Evolutionary conservation across 1,139 yeast genomes (phyloP), one percentile per base, ranked within the genome.

Genomic region (Trichomonascaceae sp.): DNA sequence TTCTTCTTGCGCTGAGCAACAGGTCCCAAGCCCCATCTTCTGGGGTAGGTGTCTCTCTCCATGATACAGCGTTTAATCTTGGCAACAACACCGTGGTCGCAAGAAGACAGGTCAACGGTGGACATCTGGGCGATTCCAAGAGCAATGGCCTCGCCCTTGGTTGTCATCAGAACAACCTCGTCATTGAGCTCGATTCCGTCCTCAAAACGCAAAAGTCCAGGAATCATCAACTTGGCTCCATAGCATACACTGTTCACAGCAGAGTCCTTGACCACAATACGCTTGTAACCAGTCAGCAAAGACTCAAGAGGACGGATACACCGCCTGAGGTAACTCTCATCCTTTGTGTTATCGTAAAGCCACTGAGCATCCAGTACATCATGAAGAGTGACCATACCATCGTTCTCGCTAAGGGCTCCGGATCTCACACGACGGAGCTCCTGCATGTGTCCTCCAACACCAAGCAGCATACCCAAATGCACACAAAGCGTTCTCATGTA

Each of bases 401-500:
- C 97, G 52, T 69, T 71, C 65, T 89, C 98, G 54, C 77, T 70
- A 57, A 89, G 60, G 41, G 97, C 97, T 57, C 98, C 98, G 29
- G 95, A 82, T 66, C 98, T 79, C 44, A 89, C 98, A 71, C 98
- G 87, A 67, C 98, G 85, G 53, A 89, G 77, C 65, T 89, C 98
- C 71, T 89, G 98, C 98, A 89, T 89, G 65, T 89, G 98, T 50
- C 97, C 98, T 60, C 98, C 98, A 50, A 85, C 97, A 51, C 97
- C 96, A 48, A 89, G 71, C 42, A 89, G 70, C 94, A 89, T 87
- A 67, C 98, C 98, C 55, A 89, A 69, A 62, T 89, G 98, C 42
- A 89, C 98, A 76, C 98, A 89, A 52, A 89, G 69, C 36, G 98
- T 89, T 74, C 98, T 81, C 95, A 89, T 89, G 66, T 89, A 89